Evolutionary conservation across 2,329 filamentous ascomycete genomes (phyloP), one percentile per base, ranked within the genome.

Genomic region (Corniculantispora saksenae): DNA sequence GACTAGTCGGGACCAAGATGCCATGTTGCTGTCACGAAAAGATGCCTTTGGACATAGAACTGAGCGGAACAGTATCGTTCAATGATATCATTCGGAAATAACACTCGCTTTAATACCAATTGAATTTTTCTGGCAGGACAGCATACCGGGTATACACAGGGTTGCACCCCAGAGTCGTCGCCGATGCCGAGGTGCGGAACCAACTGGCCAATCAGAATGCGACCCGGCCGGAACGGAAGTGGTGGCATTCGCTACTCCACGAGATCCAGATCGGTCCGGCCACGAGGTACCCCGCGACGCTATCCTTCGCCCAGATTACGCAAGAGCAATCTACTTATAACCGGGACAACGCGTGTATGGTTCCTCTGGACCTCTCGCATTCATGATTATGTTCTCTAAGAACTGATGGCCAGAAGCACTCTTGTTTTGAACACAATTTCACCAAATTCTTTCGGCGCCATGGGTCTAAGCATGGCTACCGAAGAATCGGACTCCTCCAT

Each of bases 1-100:
- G 38, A 78, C 74, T 21, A 78, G 71, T 27, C 73, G 70, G 21
- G 70, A 68, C 74, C 74, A 77, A 9, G 70, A 59, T 60, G 71
- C 70, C 72, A 73, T 73, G 29, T 9, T 69, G 15, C 61, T 47
- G 65, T 65, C 38, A 59, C 50, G n/a, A 23, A 59, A 19, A 17
- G 68, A 62, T 32, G 32, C 21, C 23, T 0, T 23, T 45, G 55
- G 13, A 48, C 23, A 21, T 35, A 19, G 7, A 45, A 57, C n/a
- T 57, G 55, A 38, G 55, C 23, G n/a, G 21, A 9, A 27, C 13
- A 13, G 12, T 57, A 19, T 57, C 23, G 10, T 45, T 8, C 7
- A 17, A 29, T 38, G 10, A 19, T 32, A 21, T 32, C 47, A 29
- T 17, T 48, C 25, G 56, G 56, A 58, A 47, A 47, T 10, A 19